phyloP scores from a whole-genome alignment of 306 rosid genomes.

The Malus domestica region ASM211411v1 NC_041796.1:21200501-21201000 shows the following conservation, averaged over 20 bases:
- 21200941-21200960: neutral
- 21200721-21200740: neutral
- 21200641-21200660: neutral
- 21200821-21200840: neutral
- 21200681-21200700: too few species aligned
- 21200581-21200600: neutral
- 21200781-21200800: too few species aligned
- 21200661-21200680: neutral
- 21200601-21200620: neutral
- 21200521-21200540: conserved; percentile 56
- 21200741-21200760: neutral
- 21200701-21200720: too few species aligned
- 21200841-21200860: neutral
- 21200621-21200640: neutral
- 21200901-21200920: neutral
- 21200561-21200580: conserved; percentile 52
- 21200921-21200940: neutral
- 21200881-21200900: neutral
- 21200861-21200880: neutral
- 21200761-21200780: neutral
- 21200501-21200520: conserved; percentile 56
- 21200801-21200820: too few species aligned
- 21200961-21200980: conserved; percentile 38
- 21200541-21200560: conserved; percentile 75
- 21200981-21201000: conserved; percentile 61